Conservation (phyloP, 2,329 filamentous ascomycete genomes). For the Trichoderma semiorbis region DNA sequence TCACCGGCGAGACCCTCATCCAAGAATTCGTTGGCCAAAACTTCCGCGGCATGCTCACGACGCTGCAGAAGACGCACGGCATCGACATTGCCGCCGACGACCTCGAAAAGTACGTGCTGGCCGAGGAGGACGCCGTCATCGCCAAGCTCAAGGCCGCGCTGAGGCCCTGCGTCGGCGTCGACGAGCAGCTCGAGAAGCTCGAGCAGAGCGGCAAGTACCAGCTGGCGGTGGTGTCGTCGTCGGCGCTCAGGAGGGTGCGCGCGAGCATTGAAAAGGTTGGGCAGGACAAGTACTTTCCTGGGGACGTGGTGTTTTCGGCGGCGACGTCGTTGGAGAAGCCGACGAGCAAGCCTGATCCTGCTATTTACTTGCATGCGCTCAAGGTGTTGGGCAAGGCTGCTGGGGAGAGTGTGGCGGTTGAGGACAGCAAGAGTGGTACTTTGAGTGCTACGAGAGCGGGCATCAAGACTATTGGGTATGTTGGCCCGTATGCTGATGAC, state of each 20-base stretch:
- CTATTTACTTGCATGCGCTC: constrained; percentile 78
- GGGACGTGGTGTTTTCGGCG: constrained; percentile 74
- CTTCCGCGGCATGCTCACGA: constrained; percentile 86
- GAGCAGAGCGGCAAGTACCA: constrained; percentile 59
- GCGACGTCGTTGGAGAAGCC: constrained; percentile 73
- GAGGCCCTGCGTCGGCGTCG: constrained; percentile 65
- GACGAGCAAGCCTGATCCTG: constrained; percentile 88
- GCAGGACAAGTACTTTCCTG: constrained; percentile 76
- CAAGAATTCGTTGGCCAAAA: constrained; percentile 88
- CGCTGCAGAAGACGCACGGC: constrained; percentile 70
- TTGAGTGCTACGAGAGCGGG: constrained; percentile 69
- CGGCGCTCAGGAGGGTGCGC: constrained; percentile 71
- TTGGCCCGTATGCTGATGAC: constrained; percentile 67
- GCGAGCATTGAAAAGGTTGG: constrained; percentile 76
- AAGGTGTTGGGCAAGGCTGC: constrained; percentile 68
- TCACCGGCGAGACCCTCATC: constrained; percentile 76
- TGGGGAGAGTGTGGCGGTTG: constrained; percentile 72
- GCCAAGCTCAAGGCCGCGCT: constrained; percentile 69
- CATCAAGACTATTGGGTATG: constrained; percentile 80
- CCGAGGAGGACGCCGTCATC: constrained; percentile 81
- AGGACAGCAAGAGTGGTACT: constrained; percentile 85
- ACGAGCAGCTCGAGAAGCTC: constrained; percentile 64
- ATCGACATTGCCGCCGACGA: constrained; percentile 68
- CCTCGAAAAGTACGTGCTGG: constrained; percentile 68
- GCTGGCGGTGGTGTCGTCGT: constrained; percentile 77